phyloP scores from a whole-genome alignment of 1,139 yeast species.

The Oligophagozyma castellii region DNA sequence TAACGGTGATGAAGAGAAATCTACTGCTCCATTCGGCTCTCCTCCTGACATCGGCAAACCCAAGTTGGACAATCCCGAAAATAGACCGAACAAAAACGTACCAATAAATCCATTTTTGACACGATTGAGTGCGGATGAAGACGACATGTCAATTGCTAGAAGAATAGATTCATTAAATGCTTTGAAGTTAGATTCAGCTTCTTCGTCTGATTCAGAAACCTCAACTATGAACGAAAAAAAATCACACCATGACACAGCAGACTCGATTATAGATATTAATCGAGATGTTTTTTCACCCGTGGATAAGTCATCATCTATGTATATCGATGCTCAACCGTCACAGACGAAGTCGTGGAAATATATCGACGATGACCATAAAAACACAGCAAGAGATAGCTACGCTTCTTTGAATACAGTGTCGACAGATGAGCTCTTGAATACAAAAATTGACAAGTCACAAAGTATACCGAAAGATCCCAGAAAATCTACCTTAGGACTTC shows the following conservation, averaged over 20 bases:
- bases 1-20: constrained; percentile 24
- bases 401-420: constrained; percentile 75
- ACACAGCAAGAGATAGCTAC: constrained; percentile 37
- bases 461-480: constrained; percentile 29
- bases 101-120: constrained; percentile 22
- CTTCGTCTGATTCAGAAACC: constrained; percentile 25
- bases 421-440: constrained; percentile 71
- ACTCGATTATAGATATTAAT: constrained; percentile 10
- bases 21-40: constrained; percentile 17
- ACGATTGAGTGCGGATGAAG: too few species aligned
- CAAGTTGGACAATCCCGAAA: constrained; percentile 29
- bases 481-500: constrained; percentile 27
- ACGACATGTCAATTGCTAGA: constrained; percentile 28
- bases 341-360: constrained; percentile 63
- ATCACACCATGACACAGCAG: constrained; percentile 15
- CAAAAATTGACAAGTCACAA: constrained; percentile 56
- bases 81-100: constrained; percentile 32
- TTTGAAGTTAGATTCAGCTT: constrained; percentile 35
- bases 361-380: constrained; percentile 15
- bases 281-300: constrained; percentile 14
- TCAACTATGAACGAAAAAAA: constrained; percentile 23
- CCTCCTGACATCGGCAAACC: constrained; percentile 22
- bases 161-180: constrained; percentile 39
- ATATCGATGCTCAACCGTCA: constrained; percentile 23
- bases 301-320: constrained; percentile 19